Evolutionary conservation across 1,284 basidiomycete species (phyloP).

Genomic region (Pterula multifida): DNA sequence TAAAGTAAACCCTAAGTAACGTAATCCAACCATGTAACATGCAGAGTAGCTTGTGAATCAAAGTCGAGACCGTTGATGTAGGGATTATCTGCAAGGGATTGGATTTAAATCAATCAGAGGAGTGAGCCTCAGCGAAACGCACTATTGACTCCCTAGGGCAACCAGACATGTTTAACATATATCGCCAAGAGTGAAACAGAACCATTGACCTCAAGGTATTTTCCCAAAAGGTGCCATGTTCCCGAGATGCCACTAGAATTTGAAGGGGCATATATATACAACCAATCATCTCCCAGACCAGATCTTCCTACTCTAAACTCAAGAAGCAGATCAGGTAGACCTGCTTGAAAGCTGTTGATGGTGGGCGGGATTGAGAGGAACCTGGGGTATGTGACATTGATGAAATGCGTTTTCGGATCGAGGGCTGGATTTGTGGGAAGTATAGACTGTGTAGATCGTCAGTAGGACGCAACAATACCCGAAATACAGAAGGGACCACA

Average conservation of each 20-base stretch:
- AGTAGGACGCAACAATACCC: not conserved
- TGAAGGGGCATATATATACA: slow-evolving; percentile 25
- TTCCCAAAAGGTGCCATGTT: slow-evolving; percentile 23
- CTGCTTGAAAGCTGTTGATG: slow-evolving; percentile 4
- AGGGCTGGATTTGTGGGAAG: slow-evolving; percentile 14
- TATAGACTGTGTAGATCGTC: not conserved
- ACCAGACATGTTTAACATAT: too few species aligned
- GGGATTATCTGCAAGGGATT: slow-evolving; percentile 21
- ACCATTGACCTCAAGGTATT: slow-evolving; percentile 26
- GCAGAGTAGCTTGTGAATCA: slow-evolving; percentile 20
- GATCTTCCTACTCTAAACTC: slow-evolving; percentile 29
- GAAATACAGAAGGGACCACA: not conserved
- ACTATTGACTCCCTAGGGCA: slow-evolving; percentile 11
- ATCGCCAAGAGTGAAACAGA: too few species aligned
- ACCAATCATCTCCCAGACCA: slow-evolving; percentile 30
- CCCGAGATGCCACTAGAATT: not conserved
- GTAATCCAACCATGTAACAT: slow-evolving; percentile 22
- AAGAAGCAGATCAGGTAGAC: slow-evolving; percentile 20
- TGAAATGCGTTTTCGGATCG: slow-evolving; percentile 22
- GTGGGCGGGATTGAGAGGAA: slow-evolving; percentile 19
- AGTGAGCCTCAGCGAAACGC: not conserved
- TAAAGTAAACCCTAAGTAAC: too few species aligned
- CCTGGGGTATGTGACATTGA: slow-evolving; percentile 30
- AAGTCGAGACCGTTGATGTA: slow-evolving; percentile 35
- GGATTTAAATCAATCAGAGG: not conserved